These are phyloP conservation scores for Linum usitatissimum DNA, from an alignment of 345 rosid species.

Conservation along the genomic window DNA sequence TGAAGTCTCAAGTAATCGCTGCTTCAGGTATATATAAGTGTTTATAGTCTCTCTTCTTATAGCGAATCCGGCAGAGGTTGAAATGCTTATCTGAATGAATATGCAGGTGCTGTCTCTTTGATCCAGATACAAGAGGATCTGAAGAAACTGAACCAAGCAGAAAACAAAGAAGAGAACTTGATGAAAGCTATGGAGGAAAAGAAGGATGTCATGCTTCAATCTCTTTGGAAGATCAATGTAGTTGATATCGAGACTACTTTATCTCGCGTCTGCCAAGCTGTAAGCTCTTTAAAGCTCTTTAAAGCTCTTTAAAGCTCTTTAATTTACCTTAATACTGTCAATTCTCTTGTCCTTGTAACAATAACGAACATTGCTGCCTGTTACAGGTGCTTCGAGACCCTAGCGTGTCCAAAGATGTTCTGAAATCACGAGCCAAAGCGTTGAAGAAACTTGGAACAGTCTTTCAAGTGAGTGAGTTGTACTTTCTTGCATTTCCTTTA, in stretches of 20 bases:
- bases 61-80: not conserved
- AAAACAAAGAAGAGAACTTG: constrained; percentile 57
- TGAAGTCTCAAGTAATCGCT: constrained; percentile 93
- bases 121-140: constrained; percentile 74
- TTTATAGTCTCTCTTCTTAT: not conserved
- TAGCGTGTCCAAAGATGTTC: constrained; percentile 52
- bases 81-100: too few species aligned
- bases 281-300: constrained; percentile 32
- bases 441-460: constrained; percentile 77
- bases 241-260: constrained; percentile 81
- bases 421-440: constrained; percentile 49
- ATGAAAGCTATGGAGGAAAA: constrained; percentile 62
- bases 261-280: constrained; percentile 69
- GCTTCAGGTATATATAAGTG: constrained; percentile 56
- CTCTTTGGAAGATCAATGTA: constrained; percentile 93
- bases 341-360: not conserved
- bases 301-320: too few species aligned
- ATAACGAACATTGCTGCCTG: not conserved
- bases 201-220: constrained; percentile 74
- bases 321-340: constrained; percentile 1
- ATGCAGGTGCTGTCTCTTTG: constrained; percentile 73
- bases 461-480: constrained; percentile 53
- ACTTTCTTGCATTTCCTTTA: constrained; percentile 6
- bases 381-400: constrained; percentile 84
- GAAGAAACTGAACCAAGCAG: constrained; percentile 50